A percentile compares a stretch with the other conserved stretches of the same genome.
Conservation (phyloP, 352 stramenopile species). For the Phytophthora capsici region DNA sequence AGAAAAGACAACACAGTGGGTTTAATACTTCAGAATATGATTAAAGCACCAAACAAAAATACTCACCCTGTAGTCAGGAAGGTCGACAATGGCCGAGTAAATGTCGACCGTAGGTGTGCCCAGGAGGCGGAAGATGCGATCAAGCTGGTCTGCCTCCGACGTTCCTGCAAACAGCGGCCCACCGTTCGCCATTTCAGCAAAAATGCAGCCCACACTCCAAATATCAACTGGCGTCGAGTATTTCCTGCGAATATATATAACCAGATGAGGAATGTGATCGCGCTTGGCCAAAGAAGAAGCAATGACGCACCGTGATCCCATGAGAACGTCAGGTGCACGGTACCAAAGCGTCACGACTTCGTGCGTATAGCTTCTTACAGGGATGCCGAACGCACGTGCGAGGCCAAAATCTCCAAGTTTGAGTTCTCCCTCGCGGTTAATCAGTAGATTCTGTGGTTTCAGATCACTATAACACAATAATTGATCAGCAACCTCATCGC, state of each 20-base stretch:
- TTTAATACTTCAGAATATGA: too few species aligned
- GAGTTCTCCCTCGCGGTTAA: conserved; percentile 97
- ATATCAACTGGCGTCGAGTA: conserved; percentile 99
- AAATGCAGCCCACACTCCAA: conserved; percentile 99
- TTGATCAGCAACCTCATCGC: neutral
- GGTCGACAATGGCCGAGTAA: conserved; percentile 96
- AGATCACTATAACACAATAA: conserved; percentile 91
- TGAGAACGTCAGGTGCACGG: conserved; percentile 97
- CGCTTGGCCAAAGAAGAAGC: neutral
- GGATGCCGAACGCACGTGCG: conserved; percentile 99
- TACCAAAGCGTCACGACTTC: conserved; percentile 99
- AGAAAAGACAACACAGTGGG: neutral
- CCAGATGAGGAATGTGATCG: neutral
- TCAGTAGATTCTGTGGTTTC: conserved; percentile 98
- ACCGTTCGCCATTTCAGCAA: conserved; percentile 96
- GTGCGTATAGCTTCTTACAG: conserved; percentile 97
- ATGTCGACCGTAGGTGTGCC: conserved; percentile 94
- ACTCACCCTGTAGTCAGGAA: conserved; percentile 96
- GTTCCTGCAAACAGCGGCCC: conserved; percentile 96
- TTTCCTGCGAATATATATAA: conserved; percentile 61
- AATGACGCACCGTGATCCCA: conserved; percentile 89
- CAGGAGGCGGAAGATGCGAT: conserved; percentile 97
- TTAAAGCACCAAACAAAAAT: neutral
- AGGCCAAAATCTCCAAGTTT: conserved; percentile 99
- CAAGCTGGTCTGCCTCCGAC: conserved; percentile 97